Conservation (phyloP, 2,329 filamentous ascomycete genomes). For the Aureobasidium musti region DNA sequence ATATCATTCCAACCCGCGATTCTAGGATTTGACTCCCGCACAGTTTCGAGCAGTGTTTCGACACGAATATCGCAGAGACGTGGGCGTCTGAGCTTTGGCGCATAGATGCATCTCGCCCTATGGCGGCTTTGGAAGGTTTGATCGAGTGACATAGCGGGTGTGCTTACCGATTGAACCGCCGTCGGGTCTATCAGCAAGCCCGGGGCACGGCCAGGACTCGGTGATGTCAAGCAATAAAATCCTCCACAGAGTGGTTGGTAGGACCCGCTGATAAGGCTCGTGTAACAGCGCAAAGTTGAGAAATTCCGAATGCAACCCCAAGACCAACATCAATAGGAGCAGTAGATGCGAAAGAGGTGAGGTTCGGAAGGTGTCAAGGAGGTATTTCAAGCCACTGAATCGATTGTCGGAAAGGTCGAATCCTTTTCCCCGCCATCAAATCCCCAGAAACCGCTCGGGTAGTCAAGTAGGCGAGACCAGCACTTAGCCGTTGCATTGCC, state of each 20-base stretch:
- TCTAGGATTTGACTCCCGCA: background rate
- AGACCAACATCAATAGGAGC: background rate
- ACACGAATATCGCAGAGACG: background rate
- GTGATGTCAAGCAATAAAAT: conserved; percentile 24
- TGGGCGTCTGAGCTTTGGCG: conserved; percentile 1
- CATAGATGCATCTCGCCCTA: conserved; percentile 20
- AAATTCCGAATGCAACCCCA: conserved; percentile 6
- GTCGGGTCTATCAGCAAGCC: conserved; percentile 22
- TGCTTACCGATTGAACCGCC: conserved; percentile 15
- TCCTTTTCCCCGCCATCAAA: conserved; percentile 28
- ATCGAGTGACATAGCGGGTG: background rate
- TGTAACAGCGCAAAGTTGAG: background rate
- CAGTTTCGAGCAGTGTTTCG: background rate
- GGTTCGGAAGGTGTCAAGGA: conserved; percentile 2
- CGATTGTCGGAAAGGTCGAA: conserved; percentile 20
- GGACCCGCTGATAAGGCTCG: conserved; percentile 25
- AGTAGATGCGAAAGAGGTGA: background rate
- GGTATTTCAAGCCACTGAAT: conserved; percentile 14
- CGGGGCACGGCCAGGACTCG: conserved; percentile 17
- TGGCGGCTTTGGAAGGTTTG: conserved; percentile 11
- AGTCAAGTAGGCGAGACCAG: conserved; percentile 18
- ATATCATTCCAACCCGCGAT: too few relatives aligned
- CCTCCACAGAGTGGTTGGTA: conserved; percentile 11
- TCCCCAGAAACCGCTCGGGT: conserved; percentile 23
- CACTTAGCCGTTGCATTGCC: conserved; percentile 28